Evolutionary conservation across 1,139 yeast genomes (phyloP).

Genomic region (Yamadazyma blattariae): DNA sequence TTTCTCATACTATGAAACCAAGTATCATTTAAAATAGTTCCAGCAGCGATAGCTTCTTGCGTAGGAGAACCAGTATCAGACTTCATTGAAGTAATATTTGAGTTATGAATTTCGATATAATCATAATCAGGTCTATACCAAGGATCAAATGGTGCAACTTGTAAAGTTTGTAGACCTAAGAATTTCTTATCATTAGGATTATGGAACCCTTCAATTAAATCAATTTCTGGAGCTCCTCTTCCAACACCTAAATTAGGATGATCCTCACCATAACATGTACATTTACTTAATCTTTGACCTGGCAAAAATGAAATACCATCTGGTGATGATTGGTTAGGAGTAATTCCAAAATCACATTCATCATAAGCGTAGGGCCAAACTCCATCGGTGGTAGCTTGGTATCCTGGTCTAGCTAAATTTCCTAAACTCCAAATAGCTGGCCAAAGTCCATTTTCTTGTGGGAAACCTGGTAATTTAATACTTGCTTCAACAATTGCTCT

Average conservation of each 20-base stretch:
- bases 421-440: constrained; percentile 35
- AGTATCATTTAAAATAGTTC: constrained; percentile 20
- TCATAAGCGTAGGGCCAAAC: constrained; percentile 34
- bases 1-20: constrained; percentile 20
- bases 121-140: constrained; percentile 34
- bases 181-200: constrained; percentile 16
- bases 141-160: constrained; percentile 33
- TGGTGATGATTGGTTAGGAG: constrained; percentile 29
- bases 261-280: constrained; percentile 26
- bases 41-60: constrained; percentile 30
- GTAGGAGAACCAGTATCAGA: constrained; percentile 28
- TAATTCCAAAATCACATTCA: constrained; percentile 28
- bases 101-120: constrained; percentile 19
- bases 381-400: constrained; percentile 29
- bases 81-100: constrained; percentile 23
- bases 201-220: constrained; percentile 27
- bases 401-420: constrained; percentile 30
- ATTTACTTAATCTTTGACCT: constrained; percentile 25
- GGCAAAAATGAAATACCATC: constrained; percentile 30
- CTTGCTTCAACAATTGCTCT: constrained; percentile 24
- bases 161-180: constrained; percentile 28
- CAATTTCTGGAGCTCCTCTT: constrained; percentile 35
- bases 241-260: constrained; percentile 29
- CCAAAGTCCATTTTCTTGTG: constrained; percentile 27
- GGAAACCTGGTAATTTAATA: constrained; percentile 22